These are phyloP conservation scores for Boletus tylopilopsis DNA, from an alignment of 768 basidiomycete species.

Conservation along the genomic window DNA sequence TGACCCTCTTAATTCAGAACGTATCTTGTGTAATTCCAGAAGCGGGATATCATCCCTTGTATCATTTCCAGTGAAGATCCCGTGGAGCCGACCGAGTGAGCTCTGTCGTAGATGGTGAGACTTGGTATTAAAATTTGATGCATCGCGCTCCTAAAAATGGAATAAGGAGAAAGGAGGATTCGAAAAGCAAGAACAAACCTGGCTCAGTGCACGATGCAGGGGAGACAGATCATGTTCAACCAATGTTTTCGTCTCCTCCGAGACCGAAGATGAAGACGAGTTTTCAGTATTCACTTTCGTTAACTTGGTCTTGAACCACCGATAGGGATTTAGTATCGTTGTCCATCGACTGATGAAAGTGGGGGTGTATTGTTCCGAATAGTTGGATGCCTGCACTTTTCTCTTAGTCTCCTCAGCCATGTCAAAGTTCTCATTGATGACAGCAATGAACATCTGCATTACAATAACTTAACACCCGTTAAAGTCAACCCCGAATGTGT, in stretches of 20 bases:
- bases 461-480: conserved; percentile 63
- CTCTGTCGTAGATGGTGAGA: conserved; percentile 51
- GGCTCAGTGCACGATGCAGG: conserved; percentile 24
- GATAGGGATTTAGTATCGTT: conserved; percentile 78
- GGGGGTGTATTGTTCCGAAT: conserved; percentile 59
- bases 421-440: conserved; percentile 93
- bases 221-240: conserved; percentile 55
- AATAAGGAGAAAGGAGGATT: conserved; percentile 12
- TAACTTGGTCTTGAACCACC: conserved; percentile 73
- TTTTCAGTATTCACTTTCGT: conserved; percentile 68
- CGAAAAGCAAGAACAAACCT: conserved; percentile 25
- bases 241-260: conserved; percentile 77
- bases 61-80: conserved; percentile 58
- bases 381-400: conserved; percentile 70
- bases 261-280: conserved; percentile 66
- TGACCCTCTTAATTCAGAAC: conserved; percentile 29
- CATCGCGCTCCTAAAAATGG: conserved; percentile 5
- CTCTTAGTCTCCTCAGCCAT: conserved; percentile 91
- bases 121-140: conserved; percentile 26
- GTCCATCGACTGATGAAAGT: conserved; percentile 55
- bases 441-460: conserved; percentile 94
- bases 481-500: background rate
- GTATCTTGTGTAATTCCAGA: conserved; percentile 43
- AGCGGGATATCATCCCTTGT: conserved; percentile 56
- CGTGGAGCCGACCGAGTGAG: conserved; percentile 59